Percentiles rank a stretch among this genome's conserved stretches.
phyloP scores from a whole-genome alignment of 2,329 filamentous ascomycete genomes.

The Bipolaris victoriae region DNA sequence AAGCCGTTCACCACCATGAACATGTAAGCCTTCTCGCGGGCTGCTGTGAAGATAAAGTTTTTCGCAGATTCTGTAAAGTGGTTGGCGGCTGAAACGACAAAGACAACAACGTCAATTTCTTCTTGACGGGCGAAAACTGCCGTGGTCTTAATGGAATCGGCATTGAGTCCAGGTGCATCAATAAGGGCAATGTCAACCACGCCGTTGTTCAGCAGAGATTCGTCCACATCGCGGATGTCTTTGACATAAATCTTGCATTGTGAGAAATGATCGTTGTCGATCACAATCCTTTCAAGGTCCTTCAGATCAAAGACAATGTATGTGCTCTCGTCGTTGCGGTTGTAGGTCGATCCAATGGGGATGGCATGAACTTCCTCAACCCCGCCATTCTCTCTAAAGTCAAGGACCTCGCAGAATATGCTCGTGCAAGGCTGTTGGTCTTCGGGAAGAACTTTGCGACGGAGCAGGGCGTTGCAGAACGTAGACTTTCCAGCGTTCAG shows the following conservation, averaged over 20 bases:
- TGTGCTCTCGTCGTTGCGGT: conserved; percentile 89
- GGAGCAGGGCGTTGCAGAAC: conserved; percentile 95
- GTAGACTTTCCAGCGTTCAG: conserved; percentile 98
- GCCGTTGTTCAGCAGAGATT: conserved; percentile 94
- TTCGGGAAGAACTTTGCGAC: conserved; percentile 90
- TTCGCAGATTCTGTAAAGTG: conserved; percentile 98
- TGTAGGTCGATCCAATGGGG: conserved; percentile 78
- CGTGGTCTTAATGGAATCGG: conserved; percentile 95
- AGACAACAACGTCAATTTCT: conserved; percentile 98
- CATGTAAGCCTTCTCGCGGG: conserved; percentile 96
- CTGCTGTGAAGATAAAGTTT: conserved; percentile 95
- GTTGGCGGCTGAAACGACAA: conserved; percentile 96
- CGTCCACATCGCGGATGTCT: conserved; percentile 85
- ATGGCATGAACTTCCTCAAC: conserved; percentile 96
- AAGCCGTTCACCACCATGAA: conserved; percentile 99
- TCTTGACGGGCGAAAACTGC: conserved; percentile 96
- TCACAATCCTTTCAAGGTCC: conserved; percentile 86
- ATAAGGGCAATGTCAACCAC: conserved; percentile 98
- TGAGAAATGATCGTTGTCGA: conserved; percentile 84
- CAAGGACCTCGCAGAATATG: conserved; percentile 96
- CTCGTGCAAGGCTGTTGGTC: conserved; percentile 98
- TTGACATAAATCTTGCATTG: conserved; percentile 98
- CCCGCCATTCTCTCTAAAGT: conserved; percentile 87
- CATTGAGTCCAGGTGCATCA: conserved; percentile 93
- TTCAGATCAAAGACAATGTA: conserved; percentile 83